These are phyloP conservation scores for Eragrostis curvula DNA, from an alignment of 176 grass and related monocot genomes.

Conservation along the genomic window DNA sequence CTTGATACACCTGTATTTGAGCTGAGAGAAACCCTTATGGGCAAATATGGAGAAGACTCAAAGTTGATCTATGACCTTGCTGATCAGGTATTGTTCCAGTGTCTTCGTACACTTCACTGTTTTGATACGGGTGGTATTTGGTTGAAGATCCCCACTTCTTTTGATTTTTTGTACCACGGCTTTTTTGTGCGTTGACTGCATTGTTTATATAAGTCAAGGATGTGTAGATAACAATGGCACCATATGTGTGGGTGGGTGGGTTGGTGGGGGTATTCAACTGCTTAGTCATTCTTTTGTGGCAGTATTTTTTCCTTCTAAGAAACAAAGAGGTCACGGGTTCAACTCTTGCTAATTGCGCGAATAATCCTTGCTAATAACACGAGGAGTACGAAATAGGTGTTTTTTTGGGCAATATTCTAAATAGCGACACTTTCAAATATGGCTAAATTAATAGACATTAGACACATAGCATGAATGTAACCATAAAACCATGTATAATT, in stretches of 20 bases:
- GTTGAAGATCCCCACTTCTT: background rate
- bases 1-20: slow-evolving; percentile 99
- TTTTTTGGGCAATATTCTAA: no score
- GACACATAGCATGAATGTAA: no score
- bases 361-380: no score
- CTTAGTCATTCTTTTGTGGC: background rate
- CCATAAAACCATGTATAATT: no score
- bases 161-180: background rate
- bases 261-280: background rate
- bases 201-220: background rate
- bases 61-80: slow-evolving; percentile 98
- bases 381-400: no score
- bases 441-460: no score
- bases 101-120: background rate
- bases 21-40: slow-evolving; percentile 98
- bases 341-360: no score
- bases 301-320: no score
- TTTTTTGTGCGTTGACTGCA: background rate
- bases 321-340: no score
- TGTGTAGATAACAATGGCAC: background rate
- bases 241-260: no score
- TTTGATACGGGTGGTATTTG: background rate
- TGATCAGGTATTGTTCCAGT: slow-evolving; percentile 75
- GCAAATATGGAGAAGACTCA: slow-evolving; percentile 99
- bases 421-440: no score